These are phyloP conservation scores for Camelina sativa DNA, from an alignment of 345 rosid species.

Conservation along the genomic window DNA sequence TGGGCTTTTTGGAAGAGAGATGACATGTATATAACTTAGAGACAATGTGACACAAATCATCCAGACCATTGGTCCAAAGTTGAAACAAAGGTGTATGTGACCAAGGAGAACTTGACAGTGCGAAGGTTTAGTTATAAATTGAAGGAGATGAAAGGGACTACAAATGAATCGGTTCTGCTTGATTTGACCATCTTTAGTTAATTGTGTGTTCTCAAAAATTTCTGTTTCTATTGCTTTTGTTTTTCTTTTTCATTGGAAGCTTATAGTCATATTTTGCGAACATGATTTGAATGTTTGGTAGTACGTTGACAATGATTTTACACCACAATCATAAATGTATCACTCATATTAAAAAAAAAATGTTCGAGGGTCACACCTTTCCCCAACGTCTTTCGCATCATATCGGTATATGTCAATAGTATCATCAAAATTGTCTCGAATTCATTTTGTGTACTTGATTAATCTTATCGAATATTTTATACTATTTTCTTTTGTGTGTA, in stretches of 20 bases:
- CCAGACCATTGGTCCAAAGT: neutral
- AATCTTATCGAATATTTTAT: neutral
- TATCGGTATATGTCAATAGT: neutral
- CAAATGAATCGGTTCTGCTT: neutral
- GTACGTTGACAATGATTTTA: neutral
- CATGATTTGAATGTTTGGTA: constrained; percentile 12
- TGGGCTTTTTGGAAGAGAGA: neutral
- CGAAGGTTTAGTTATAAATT: neutral
- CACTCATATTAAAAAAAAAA: neutral
- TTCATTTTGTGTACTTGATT: neutral
- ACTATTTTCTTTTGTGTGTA: no score
- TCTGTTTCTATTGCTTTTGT: neutral
- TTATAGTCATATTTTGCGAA: neutral
- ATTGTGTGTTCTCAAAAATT: neutral
- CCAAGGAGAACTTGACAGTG: neutral
- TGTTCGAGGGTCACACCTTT: neutral
- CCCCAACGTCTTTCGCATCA: constrained; percentile 10
- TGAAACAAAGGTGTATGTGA: neutral
- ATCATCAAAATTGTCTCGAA: neutral
- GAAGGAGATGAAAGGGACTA: neutral
- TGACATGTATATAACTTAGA: neutral
- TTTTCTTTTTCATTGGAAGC: neutral
- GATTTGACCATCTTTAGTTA: neutral
- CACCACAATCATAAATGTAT: neutral
- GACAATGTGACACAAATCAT: neutral